Evolutionary conservation across 2,329 filamentous ascomycete genomes (phyloP).

Genomic region (Colletotrichum plurivorum): DNA sequence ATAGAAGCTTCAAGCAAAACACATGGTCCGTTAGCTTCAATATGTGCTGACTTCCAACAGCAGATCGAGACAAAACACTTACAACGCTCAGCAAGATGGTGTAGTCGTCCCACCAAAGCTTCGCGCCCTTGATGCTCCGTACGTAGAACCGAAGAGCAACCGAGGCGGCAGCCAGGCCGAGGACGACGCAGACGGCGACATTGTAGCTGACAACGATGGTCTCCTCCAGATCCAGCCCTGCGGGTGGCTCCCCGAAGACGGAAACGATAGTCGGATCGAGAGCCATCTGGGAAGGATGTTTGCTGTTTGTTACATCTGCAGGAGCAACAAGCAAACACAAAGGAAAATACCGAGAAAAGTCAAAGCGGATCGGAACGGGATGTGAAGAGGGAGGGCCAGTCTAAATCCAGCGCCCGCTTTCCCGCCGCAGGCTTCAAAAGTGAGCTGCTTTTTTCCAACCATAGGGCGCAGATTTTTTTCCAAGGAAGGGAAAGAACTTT

Average conservation of each 20-base stretch:
- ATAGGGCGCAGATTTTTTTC: no score
- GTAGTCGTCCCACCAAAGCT: constrained; percentile 18
- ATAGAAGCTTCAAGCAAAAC: background rate
- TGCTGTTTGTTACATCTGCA: background rate
- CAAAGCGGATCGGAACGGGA: no score
- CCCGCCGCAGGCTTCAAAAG: no score
- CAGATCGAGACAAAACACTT: background rate
- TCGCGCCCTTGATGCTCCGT: constrained; percentile 7
- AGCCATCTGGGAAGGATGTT: background rate
- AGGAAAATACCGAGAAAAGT: background rate
- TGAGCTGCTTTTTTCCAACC: no score
- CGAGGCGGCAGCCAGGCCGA: constrained; percentile 12
- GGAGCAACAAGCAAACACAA: background rate
- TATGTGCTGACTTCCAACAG: background rate
- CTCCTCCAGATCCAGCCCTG: background rate
- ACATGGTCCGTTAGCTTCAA: no score
- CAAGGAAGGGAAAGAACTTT: no score
- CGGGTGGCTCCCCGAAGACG: constrained; percentile 4
- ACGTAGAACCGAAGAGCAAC: constrained; percentile 23
- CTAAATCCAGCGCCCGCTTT: no score
- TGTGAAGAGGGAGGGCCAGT: no score
- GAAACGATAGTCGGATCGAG: constrained; percentile 15
- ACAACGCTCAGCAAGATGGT: constrained; percentile 14
- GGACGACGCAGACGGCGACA: constrained; percentile 4
- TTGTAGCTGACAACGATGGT: background rate